A percentile compares a stretch with the other conserved stretches of the same genome.
phyloP scores from a whole-genome alignment of 805 yeast species.

The Kluyveromyces nonfermentans region DNA sequence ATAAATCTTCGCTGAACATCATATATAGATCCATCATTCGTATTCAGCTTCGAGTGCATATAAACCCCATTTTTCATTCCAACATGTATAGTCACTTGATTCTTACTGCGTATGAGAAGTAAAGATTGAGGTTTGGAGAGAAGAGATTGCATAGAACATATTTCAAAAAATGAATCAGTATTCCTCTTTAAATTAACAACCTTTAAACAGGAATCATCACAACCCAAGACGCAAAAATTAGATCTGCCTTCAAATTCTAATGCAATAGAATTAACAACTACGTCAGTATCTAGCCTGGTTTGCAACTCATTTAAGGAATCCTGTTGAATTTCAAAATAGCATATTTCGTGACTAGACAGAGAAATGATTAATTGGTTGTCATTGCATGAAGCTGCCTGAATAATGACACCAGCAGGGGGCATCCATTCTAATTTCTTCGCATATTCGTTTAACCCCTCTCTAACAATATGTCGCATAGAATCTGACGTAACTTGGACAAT shows the following conservation, averaged over 20 bases:
- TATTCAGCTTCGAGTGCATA: slow-evolving; percentile 51
- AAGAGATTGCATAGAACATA: slow-evolving; percentile 56
- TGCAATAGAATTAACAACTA: slow-evolving; percentile 44
- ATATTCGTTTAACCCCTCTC: slow-evolving; percentile 18
- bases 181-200: slow-evolving; percentile 43
- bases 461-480: slow-evolving; percentile 54
- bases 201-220: slow-evolving; percentile 60
- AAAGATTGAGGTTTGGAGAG: slow-evolving; percentile 41
- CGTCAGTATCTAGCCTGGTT: slow-evolving; percentile 45
- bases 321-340: slow-evolving; percentile 68
- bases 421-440: slow-evolving; percentile 53
- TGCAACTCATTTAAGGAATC: slow-evolving; percentile 66
- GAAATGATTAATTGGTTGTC: slow-evolving; percentile 61
- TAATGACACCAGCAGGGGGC: slow-evolving; percentile 68
- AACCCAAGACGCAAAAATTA: slow-evolving; percentile 58
- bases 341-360: slow-evolving; percentile 61
- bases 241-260: slow-evolving; percentile 41
- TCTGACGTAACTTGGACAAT: slow-evolving; percentile 63
- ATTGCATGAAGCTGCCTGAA: slow-evolving; percentile 54
- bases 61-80: slow-evolving; percentile 84
- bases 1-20: slow-evolving; percentile 62
- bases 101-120: slow-evolving; percentile 14
- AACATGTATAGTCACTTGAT: slow-evolving; percentile 45
- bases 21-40: slow-evolving; percentile 47
- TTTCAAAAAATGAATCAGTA: slow-evolving; percentile 48